These are phyloP conservation scores for Hortiboletus flavorubellus DNA, from an alignment of 768 basidiomycete species.

Conservation along the genomic window DNA sequence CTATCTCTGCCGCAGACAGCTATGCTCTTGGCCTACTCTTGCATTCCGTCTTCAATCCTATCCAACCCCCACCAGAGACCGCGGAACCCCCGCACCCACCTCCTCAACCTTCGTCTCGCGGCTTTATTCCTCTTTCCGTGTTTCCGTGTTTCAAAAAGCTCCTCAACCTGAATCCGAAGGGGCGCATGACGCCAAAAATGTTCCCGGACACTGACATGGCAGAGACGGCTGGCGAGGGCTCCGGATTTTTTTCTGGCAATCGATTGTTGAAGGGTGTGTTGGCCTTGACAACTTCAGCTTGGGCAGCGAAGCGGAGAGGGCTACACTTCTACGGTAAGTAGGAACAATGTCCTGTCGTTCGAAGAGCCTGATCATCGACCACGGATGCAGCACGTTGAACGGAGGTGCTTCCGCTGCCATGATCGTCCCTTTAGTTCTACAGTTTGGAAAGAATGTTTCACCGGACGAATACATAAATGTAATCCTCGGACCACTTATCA, in stretches of 20 bases:
- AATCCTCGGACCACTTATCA: conserved; percentile 76
- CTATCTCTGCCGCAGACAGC: conserved; percentile 70
- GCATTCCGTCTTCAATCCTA: conserved; percentile 84
- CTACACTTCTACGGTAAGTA: conserved; percentile 59
- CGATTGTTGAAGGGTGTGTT: conserved; percentile 73
- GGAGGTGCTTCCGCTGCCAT: conserved; percentile 72
- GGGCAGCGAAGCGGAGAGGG: conserved; percentile 77
- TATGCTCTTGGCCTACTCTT: conserved; percentile 88
- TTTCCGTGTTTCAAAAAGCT: conserved; percentile 86
- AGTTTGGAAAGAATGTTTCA: conserved; percentile 69
- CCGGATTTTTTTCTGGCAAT: conserved; percentile 83
- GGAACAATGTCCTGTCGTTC: not conserved
- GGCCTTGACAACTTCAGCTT: conserved; percentile 86
- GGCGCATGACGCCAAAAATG: conserved; percentile 67
- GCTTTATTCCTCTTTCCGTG: conserved; percentile 67
- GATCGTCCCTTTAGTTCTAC: conserved; percentile 82
- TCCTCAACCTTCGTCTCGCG: conserved; percentile 71
- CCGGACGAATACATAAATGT: conserved; percentile 65
- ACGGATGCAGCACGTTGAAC: conserved; percentile 57
- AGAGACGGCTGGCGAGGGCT: conserved; percentile 49
- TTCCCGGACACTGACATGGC: conserved; percentile 83
- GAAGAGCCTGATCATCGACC: not conserved
- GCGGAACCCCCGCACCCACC: conserved; percentile 72
- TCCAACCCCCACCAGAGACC: conserved; percentile 65
- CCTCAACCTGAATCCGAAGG: conserved; percentile 83